phyloP scores from a whole-genome alignment of 345 rosid genomes.

The Eucalyptus viminalis region DNA sequence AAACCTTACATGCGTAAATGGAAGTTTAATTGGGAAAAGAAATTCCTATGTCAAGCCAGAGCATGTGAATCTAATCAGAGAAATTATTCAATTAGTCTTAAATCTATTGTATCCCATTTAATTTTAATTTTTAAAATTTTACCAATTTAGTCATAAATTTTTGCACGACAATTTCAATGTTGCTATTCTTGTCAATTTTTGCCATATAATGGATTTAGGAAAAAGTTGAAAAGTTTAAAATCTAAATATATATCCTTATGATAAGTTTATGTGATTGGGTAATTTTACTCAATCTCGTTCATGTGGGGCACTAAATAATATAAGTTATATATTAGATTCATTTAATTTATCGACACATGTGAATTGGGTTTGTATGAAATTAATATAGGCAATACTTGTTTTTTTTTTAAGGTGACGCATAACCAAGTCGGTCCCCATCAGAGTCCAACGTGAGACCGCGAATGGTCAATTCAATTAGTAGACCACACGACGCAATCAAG shows the following conservation, averaged over 20 bases:
- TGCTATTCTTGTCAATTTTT: not conserved
- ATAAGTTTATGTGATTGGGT: not conserved
- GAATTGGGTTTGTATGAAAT: not conserved
- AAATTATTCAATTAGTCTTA: not conserved
- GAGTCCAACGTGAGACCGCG: not conserved
- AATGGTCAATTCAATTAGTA: not conserved
- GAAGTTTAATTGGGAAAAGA: not conserved
- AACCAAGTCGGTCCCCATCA: not conserved
- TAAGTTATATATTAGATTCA: not conserved
- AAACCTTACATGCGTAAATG: not conserved
- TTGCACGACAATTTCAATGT: not conserved
- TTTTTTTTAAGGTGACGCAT: not conserved
- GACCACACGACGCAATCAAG: not conserved
- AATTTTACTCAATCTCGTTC: not conserved
- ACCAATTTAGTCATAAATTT: not conserved
- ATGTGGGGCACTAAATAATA: not conserved
- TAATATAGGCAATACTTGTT: not conserved
- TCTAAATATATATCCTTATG: not conserved
- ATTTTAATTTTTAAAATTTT: not conserved
- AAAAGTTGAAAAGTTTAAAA: rapidly evolving
- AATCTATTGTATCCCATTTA: not conserved
- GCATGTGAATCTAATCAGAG: not conserved
- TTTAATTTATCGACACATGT: not conserved
- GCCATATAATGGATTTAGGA: not conserved
- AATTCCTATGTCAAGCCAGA: not conserved